Base-by-base conservation (phyloP, 257 asterid genomes). In the Penstemon davidsonii region DNA sequence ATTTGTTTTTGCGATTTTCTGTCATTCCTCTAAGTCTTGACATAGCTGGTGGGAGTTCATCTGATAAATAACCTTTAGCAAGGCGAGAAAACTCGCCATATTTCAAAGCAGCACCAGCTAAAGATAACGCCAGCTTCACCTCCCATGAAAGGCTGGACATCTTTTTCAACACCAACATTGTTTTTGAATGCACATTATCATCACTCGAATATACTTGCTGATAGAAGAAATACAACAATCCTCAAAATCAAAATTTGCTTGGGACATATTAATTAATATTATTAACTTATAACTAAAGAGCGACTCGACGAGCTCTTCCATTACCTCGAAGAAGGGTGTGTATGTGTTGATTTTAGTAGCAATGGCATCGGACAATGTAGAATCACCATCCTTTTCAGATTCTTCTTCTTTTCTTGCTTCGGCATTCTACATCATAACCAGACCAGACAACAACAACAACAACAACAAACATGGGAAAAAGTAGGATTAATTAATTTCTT, bases 11-110 rank as follows among this genome's bases (percentile, higher is more conserved):
- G 33, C 33, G 33, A 25, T 25, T 1, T 25, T 25, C 72, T 55
- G 72, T 42, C 8, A 62, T 62, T 18, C 44, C 76, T 71, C 45
- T 55, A 8, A 46, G 52, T 3, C 8, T 46, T 46, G 52, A 10
- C 52, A 46, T 46, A 0, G 8, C n/a, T 46, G 8, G 0, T 6
- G 52, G 52, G 8, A 46, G 8, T 46, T 46, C 12, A 6, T 46
- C 52, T 46, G 52, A 46, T 46, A 46, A 46, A 10, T 46, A 46
- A 46, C 8, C 52, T n/a, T 46, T n/a, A 6, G 12, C 12, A n/a
- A 46, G 52, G 52, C 8, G 52, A 10, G 12, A 5, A 46, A 3
- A 46, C 12, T 46, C n/a, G 52, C 52, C 52, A 46, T 46, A 8
- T 7, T 46, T 46, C 1, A 46, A 46, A 46, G 52, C 52, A 10